Percentiles rank a stretch among this genome's conserved stretches.
Conservation (phyloP, 2,329 filamentous ascomycete species). For the Exophiala bonariae region DNA sequence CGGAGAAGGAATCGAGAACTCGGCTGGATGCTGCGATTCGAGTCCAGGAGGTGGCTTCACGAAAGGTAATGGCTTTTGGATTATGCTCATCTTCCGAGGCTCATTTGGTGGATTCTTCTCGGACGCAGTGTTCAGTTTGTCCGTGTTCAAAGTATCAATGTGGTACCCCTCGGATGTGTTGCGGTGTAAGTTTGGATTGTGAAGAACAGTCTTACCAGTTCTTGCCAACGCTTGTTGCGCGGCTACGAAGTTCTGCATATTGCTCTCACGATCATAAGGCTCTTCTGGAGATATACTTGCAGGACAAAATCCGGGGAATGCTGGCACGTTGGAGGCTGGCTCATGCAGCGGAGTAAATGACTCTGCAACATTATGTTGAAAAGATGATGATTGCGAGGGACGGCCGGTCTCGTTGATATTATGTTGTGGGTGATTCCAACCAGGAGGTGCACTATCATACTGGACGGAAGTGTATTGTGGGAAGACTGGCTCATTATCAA, state of each 20-base stretch:
- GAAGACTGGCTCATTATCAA: constrained; percentile 1
- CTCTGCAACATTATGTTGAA: too few relatives aligned
- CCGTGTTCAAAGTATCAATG: too few relatives aligned
- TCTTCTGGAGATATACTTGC: constrained; percentile 9
- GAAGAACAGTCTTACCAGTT: constrained; percentile 27
- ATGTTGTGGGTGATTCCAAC: too few relatives aligned
- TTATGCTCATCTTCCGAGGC: too few relatives aligned
- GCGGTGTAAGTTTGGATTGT: constrained; percentile 24
- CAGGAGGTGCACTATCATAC: background rate
- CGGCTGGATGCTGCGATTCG: background rate
- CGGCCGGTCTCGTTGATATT: too few relatives aligned
- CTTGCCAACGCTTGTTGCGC: constrained; percentile 25
- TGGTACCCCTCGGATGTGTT: background rate
- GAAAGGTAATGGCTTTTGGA: background rate
- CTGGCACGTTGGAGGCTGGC: too few relatives aligned
- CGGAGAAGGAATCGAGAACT: too few relatives aligned
- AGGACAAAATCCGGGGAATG: too few relatives aligned
- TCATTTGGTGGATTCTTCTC: background rate
- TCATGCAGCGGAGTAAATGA: too few relatives aligned
- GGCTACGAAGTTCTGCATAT: constrained; percentile 28
- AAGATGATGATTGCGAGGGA: too few relatives aligned
- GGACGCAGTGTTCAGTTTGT: background rate
- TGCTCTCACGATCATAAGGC: constrained; percentile 24
- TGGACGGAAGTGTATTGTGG: background rate
- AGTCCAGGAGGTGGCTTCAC: constrained; percentile 15